phyloP scores from a whole-genome alignment of 2,329 filamentous ascomycete species.

The Pestalotiopsis sp. region DNA sequence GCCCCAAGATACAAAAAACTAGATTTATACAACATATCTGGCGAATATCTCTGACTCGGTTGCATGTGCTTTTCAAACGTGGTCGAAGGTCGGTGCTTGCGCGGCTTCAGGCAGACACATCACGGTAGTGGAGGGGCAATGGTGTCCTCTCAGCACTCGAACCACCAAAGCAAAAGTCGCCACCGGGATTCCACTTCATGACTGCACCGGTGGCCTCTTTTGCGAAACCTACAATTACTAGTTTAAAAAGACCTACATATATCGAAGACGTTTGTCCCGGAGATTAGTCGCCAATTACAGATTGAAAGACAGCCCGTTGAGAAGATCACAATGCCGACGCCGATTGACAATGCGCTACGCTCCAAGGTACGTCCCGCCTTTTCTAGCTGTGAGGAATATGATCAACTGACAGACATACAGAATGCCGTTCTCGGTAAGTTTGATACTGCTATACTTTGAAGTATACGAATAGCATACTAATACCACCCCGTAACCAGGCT shows the following conservation, averaged over 20 bases:
- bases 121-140: slow-evolving; percentile 1
- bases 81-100: slow-evolving; percentile 1
- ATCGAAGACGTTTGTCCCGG: not conserved
- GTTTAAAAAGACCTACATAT: not conserved
- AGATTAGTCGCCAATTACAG: not conserved
- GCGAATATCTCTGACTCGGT: too few species aligned
- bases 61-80: too few species aligned
- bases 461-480: slow-evolving; percentile 22
- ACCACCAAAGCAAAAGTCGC: not conserved
- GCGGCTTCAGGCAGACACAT: slow-evolving; percentile 10
- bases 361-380: slow-evolving; percentile 61
- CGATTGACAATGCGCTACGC: slow-evolving; percentile 68
- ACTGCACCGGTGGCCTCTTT: not conserved
- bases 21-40: too few species aligned
- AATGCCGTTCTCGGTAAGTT: slow-evolving; percentile 69
- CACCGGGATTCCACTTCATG: not conserved
- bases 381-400: not conserved
- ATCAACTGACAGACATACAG: slow-evolving; percentile 42
- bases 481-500: slow-evolving; percentile 59
- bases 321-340: slow-evolving; percentile 63
- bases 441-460: slow-evolving; percentile 5
- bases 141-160: slow-evolving; percentile 3
- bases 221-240: not conserved
- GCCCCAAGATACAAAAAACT: too few species aligned
- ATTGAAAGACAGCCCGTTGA: not conserved